These are phyloP conservation scores for Limtongia smithiae DNA, from an alignment of 805 yeast genomes.

Conservation along the genomic window DNA sequence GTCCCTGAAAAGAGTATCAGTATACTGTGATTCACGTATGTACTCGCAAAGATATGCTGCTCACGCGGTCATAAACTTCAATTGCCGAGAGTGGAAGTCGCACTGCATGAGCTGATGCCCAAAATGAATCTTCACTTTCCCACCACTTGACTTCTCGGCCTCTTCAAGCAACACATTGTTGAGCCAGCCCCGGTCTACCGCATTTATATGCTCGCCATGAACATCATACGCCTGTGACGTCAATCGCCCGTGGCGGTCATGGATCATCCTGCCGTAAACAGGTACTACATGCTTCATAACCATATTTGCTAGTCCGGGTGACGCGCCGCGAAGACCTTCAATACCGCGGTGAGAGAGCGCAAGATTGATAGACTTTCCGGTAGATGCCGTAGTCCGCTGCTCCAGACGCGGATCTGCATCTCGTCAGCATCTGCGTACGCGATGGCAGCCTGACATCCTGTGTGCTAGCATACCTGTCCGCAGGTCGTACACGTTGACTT, in stretches of 20 bases:
- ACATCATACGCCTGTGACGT: slow-evolving; percentile 74
- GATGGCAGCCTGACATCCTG: not conserved
- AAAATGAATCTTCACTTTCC: slow-evolving; percentile 49
- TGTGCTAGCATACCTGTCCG: slow-evolving; percentile 59
- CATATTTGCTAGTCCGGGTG: slow-evolving; percentile 52
- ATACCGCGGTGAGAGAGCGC: slow-evolving; percentile 88
- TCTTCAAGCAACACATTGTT: slow-evolving; percentile 66
- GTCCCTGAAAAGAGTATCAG: slow-evolving; percentile 5
- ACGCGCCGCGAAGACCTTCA: slow-evolving; percentile 60
- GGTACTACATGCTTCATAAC: slow-evolving; percentile 67
- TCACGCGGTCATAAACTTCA: slow-evolving; percentile 28
- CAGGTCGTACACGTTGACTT: slow-evolving; percentile 68
- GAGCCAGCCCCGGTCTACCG: slow-evolving; percentile 71
- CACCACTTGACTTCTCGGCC: slow-evolving; percentile 42
- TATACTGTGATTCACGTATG: too few species aligned
- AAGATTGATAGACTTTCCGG: slow-evolving; percentile 62
- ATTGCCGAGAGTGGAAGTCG: slow-evolving; percentile 35
- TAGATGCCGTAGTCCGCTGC: slow-evolving; percentile 11
- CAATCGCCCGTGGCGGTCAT: slow-evolving; percentile 59
- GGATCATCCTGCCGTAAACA: slow-evolving; percentile 89
- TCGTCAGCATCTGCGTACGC: not conserved
- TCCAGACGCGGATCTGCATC: slow-evolving; percentile 16
- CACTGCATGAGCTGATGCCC: slow-evolving; percentile 53
- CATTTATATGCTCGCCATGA: slow-evolving; percentile 77
- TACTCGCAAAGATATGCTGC: not conserved